Base-by-base conservation (phyloP, 192 early-diverging fungal genomes). In the Linnemannia zychae region DNA sequence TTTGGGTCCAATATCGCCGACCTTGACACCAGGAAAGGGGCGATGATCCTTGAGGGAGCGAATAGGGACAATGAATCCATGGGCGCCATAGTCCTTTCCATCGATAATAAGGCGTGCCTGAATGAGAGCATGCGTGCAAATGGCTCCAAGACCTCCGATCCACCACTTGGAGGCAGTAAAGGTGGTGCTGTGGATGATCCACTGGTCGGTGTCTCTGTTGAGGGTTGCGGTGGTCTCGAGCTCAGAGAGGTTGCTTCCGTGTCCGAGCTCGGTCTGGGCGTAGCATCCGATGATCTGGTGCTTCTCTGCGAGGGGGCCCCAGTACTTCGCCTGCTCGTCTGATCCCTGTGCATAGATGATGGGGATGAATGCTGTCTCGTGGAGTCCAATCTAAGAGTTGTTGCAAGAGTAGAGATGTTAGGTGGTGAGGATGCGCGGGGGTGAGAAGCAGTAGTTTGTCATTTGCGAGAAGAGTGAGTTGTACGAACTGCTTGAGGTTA, bases 1-100 rank as follows among this genome's bases (percentile, higher is more conserved):
- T 88, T 97, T 97, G 49, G 95, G 94, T 13, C 96, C 96, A 85
- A 97, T 92, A 67, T 97, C 95, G 22, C 94, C 94, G 15, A 95
- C 94, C 18, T 90, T 92, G 66, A 97, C 92, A 44, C 95, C 95
- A 24, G 92, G 89, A 65, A 95, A 82, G 69, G 94, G 93, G 68
- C 84, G 89, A 83, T 95, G 95, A 74, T 92, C 90, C 70, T 90
- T 87, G 11, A 90, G 86, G 4, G 93, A 94, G 40, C 96, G 93
- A 46, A 96, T 90, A 16, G 94, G 96, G 20, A 96, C 95, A 60
- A 97, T 91, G 38, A 97, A 94, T 1, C 94, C 90, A 78, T 94
- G 93, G 12, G 94, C 92, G 2, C 95, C 96, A 79, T 91, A 88
- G 67, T 90, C 88, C 76, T 95, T 94, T 63, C 90, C 93, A 47